Base-by-base conservation (phyloP, 1,139 yeast species). In the Ogataea hybrid region DNA sequence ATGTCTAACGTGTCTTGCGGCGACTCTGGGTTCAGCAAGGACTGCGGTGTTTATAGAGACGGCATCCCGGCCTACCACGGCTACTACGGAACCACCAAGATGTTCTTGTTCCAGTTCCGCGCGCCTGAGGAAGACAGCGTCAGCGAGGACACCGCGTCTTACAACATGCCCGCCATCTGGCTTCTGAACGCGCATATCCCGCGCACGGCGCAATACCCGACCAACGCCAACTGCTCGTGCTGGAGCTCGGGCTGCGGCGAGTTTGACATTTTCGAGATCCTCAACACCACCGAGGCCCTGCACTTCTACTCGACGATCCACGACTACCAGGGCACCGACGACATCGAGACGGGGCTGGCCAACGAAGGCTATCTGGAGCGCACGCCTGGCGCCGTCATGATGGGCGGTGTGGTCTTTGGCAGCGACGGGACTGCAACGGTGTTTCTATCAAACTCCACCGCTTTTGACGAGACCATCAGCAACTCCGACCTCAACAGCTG, bases 231-330 rank as follows among this genome's bases (percentile, higher is more conserved):
- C 51, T 84, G 90, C 64, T 81, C 89, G 22, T 81, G 90, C 61
- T 84, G 92, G 90, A 67, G 72, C 29, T 70, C 82, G 41, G 89
- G 89, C 11, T 82, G 90, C 67, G 92, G 94, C 65, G 92, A 84
- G 67, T 81, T 80, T 62, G 94, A 84, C 68, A 77, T 84, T 59
- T 84, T 84, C 60, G 94, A 84, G 69, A 74, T 74, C 21, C 66
- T 74, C 71, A 75, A 75, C 55, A 53, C 43, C 36, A 76, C 86
- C 18, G 79, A 79, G 51, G 66, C 74, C 29, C 65, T 63, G 47
- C 71, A 79, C 50, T 69, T 83, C 55, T 80, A 71, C 63, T 70
- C 87, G 21, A 80, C 89, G 17, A 66, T 83, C 60, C 92, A 84
- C 59, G 85, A 80, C 57, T 82, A 72, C 67, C 90, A 84, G 62